Evolutionary conservation across 1,139 yeast species (phyloP).

Genomic region (Taiozyma sp.): DNA sequence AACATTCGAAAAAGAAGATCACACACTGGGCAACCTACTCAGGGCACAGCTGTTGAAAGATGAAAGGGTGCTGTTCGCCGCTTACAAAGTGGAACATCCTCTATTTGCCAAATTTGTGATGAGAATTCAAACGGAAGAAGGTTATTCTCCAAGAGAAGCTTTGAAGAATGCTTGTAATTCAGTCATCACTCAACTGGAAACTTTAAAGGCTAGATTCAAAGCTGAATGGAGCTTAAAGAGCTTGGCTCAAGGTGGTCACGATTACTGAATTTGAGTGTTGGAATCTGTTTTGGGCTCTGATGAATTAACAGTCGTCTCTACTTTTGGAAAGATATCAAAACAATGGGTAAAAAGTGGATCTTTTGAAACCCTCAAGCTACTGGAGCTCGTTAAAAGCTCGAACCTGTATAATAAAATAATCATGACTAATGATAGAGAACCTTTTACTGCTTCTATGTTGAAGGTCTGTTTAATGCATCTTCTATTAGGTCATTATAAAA

Average conservation of each 20-base stretch:
- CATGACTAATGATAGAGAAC: not conserved
- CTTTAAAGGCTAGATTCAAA: conserved; percentile 71
- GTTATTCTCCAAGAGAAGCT: conserved; percentile 88
- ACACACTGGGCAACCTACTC: conserved; percentile 86
- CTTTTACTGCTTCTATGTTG: not conserved
- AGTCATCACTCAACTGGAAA: conserved; percentile 73
- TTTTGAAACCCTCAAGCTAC: not conserved
- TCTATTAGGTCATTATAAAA: not conserved
- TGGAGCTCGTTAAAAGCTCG: not conserved
- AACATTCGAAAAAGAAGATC: conserved; percentile 95
- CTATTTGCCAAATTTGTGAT: conserved; percentile 90
- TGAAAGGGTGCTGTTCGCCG: conserved; percentile 86
- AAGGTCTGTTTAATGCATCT: not conserved
- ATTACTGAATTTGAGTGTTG: not conserved
- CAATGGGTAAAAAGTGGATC: not conserved
- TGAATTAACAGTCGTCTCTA: not conserved
- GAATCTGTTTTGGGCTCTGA: not conserved
- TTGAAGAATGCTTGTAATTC: conserved; percentile 84
- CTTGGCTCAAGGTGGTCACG: conserved; percentile 53
- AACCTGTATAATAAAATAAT: not conserved
- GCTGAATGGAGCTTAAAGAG: conserved; percentile 93
- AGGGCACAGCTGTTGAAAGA: conserved; percentile 85
- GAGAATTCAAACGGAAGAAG: conserved; percentile 94
- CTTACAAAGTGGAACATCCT: conserved; percentile 97
- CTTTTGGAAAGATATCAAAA: not conserved